Evolutionary conservation across 805 yeast genomes (phyloP).

Genomic region (Wickerhamiella qilinensis): DNA sequence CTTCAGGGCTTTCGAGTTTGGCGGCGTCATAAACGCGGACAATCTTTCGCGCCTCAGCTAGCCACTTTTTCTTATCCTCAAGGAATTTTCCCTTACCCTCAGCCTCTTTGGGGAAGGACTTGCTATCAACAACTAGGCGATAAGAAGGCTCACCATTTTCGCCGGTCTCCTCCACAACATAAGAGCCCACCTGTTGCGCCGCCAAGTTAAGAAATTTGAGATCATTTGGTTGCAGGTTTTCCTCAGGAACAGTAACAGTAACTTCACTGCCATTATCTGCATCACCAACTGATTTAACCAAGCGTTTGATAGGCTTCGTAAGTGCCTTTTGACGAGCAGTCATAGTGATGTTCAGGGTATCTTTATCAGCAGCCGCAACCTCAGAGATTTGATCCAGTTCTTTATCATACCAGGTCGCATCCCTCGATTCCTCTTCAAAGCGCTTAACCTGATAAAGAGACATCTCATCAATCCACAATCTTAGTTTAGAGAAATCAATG

Average conservation of each 20-base stretch:
- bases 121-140: constrained; percentile 29
- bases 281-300: constrained; percentile 11
- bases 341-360: constrained; percentile 29
- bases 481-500: constrained; percentile 59
- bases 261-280: constrained; percentile 6
- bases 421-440: constrained; percentile 67
- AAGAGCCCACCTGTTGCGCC: constrained; percentile 16
- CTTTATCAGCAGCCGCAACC: constrained; percentile 31
- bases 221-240: constrained; percentile 15
- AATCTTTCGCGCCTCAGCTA: constrained; percentile 8
- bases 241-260: too few species aligned
- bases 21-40: constrained; percentile 26
- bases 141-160: constrained; percentile 1
- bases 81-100: constrained; percentile 29
- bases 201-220: constrained; percentile 14
- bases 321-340: constrained; percentile 52
- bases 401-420: constrained; percentile 81
- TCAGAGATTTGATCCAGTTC: constrained; percentile 37
- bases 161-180: constrained; percentile 11
- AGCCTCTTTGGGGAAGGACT: constrained; percentile 54
- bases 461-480: constrained; percentile 57
- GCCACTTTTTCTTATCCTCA: constrained; percentile 2
- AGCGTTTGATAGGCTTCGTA: constrained; percentile 28
- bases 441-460: constrained; percentile 70
- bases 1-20: constrained; percentile 16